Evolutionary conservation across 139 green algal genomes (phyloP).

Genomic region (Mychonastes homosphaera): DNA sequence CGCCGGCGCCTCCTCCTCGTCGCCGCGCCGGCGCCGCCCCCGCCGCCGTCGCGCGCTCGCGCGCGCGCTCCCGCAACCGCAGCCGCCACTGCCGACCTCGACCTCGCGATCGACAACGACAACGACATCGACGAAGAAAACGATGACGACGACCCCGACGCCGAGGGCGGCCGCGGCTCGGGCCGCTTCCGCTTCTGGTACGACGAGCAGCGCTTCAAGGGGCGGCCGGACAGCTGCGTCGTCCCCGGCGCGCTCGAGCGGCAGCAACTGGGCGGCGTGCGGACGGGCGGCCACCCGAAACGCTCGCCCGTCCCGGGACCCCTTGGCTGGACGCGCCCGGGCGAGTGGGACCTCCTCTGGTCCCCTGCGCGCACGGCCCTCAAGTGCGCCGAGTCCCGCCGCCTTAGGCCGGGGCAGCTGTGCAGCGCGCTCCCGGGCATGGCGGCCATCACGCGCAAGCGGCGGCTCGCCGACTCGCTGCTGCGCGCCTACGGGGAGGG

Average conservation of each 20-base stretch:
- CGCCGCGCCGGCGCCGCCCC: no score
- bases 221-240: slow-evolving; percentile 30
- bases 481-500: background rate
- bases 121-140: no score
- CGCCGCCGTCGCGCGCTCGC: no score
- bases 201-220: slow-evolving; percentile 47
- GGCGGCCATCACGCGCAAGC: slow-evolving; percentile 43
- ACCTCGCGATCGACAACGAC: no score
- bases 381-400: slow-evolving; percentile 21
- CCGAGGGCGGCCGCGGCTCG: background rate
- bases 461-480: background rate
- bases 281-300: slow-evolving; percentile 48
- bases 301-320: slow-evolving; percentile 31
- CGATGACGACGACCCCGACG: no score
- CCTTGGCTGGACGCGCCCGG: slow-evolving; percentile 30
- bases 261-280: slow-evolving; percentile 25
- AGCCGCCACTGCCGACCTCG: no score
- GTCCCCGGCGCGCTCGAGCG: slow-evolving; percentile 30
- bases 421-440: slow-evolving; percentile 34
- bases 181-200: slow-evolving; percentile 41
- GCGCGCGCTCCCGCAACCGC: no score
- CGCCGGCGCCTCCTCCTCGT: no score
- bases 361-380: slow-evolving; percentile 34
- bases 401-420: slow-evolving; percentile 39
- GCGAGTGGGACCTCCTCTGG: slow-evolving; percentile 55